phyloP scores from a whole-genome alignment of 768 basidiomycete genomes.

The Termitomyces sp. region DNA sequence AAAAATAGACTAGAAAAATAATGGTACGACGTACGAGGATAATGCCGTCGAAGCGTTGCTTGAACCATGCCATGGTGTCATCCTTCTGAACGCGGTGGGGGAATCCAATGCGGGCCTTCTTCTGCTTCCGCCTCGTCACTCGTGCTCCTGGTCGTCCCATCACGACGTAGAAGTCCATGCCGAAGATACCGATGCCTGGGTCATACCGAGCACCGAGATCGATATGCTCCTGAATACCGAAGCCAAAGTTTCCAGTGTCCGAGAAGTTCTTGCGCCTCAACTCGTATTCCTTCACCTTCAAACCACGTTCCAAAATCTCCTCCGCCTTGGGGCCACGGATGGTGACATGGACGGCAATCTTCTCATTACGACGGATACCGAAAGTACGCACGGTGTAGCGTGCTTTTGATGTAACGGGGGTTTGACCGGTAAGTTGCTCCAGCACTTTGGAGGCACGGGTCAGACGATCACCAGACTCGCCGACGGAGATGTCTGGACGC shows the following conservation, averaged over 20 bases:
- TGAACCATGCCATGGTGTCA: slow-evolving; percentile 98
- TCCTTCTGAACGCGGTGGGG: slow-evolving; percentile 91
- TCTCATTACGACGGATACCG: slow-evolving; percentile 99
- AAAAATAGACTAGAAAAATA: neutral
- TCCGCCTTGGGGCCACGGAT: slow-evolving; percentile 99
- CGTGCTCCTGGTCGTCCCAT: slow-evolving; percentile 96
- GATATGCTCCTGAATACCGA: slow-evolving; percentile 99
- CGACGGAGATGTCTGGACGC: slow-evolving; percentile 90
- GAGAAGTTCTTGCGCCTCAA: slow-evolving; percentile 96
- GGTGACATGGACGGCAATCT: slow-evolving; percentile 98
- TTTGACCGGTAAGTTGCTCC: slow-evolving; percentile 98
- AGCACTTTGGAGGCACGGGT: slow-evolving; percentile 99
- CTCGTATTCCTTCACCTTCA: slow-evolving; percentile 99
- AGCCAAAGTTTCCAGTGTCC: slow-evolving; percentile 98
- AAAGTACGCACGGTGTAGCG: slow-evolving; percentile 99
- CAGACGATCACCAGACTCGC: slow-evolving; percentile 98
- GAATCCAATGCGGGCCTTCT: slow-evolving; percentile 83
- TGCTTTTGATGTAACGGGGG: slow-evolving; percentile 98
- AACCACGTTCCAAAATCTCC: slow-evolving; percentile 97
- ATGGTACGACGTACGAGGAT: slow-evolving; percentile 61
- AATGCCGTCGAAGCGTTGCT: slow-evolving; percentile 98
- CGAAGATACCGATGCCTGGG: slow-evolving; percentile 97
- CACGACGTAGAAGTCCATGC: slow-evolving; percentile 98
- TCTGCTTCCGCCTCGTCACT: slow-evolving; percentile 86
- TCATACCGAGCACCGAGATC: slow-evolving; percentile 99